A percentile compares a stretch with the other conserved stretches of the same genome.
Conservation (phyloP, 2,329 filamentous ascomycete genomes). For the Arthroderma sp. region DNA sequence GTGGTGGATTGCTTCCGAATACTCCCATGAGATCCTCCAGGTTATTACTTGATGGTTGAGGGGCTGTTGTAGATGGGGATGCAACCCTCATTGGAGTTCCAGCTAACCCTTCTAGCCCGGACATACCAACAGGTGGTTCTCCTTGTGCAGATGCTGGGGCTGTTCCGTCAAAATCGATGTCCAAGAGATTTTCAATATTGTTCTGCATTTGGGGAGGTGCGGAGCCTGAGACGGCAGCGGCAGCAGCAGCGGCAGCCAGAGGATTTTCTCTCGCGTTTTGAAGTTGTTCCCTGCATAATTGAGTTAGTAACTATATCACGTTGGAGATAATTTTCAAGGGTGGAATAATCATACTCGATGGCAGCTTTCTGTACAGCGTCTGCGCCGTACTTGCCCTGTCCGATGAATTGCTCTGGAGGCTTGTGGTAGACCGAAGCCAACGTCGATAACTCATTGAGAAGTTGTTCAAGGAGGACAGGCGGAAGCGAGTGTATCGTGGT, state of each 20-base stretch:
- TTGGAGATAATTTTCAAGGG: not conserved
- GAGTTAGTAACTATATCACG: constrained; percentile 14
- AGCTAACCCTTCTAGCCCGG: constrained; percentile 47
- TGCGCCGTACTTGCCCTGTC: constrained; percentile 84
- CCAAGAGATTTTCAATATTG: constrained; percentile 88
- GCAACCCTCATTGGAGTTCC: constrained; percentile 43
- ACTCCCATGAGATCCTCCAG: constrained; percentile 73
- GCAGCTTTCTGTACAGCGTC: constrained; percentile 90
- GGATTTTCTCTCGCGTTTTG: constrained; percentile 89
- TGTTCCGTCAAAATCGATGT: constrained; percentile 90
- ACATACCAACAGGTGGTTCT: constrained; percentile 49
- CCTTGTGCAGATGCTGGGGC: constrained; percentile 76
- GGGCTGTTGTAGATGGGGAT: constrained; percentile 31
- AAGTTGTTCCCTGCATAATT: constrained; percentile 55
- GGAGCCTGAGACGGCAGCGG: constrained; percentile 48
- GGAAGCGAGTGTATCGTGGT: constrained; percentile 89
- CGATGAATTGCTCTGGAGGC: constrained; percentile 93
- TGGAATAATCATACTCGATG: constrained; percentile 52
- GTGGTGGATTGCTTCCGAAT: constrained; percentile 37
- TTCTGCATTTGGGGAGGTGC: constrained; percentile 45
- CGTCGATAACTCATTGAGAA: constrained; percentile 85
- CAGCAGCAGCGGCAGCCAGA: constrained; percentile 70
- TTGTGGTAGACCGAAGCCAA: constrained; percentile 98
- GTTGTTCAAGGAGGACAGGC: constrained; percentile 68
- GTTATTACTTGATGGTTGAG: constrained; percentile 40